Evolutionary conservation across 1,284 basidiomycete genomes (phyloP), one percentile per base, ranked within the genome.

Genomic region (Athelia sp.): DNA sequence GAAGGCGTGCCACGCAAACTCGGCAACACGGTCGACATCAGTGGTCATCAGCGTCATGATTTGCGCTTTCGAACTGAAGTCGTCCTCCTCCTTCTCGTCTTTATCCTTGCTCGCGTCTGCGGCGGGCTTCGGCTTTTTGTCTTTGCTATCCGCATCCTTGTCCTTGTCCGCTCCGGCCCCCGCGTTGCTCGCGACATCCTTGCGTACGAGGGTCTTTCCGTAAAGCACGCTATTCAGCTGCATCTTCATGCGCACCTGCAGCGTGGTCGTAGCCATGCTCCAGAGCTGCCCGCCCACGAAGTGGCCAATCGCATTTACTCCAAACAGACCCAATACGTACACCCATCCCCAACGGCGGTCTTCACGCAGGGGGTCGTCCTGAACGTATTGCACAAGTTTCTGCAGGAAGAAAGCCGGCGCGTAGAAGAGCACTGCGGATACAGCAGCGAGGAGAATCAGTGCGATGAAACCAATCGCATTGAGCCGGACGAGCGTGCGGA

Each of bases 181-280:
- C 26, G 79, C 64, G 14, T 81, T 79, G 1, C 84, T 85, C 0
- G 89, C 90, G 23, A 93, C 72, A 57, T 94, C 90, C 67, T 96
- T 94, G 44, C 91, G 81, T 18, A 91, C 80, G 3, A 97, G 79
- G 0, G 93, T 96, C 71, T 97, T 97, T 44, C 84, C 82, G 62
- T 91, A 97, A 4, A 97, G 70, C 49, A 89, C 79, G 11, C 89
- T 83, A 68, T 96, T 96, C 48, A 97, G 74, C 62, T 96, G 91
- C 17, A 88, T 78, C 34, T 79, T 80, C 43, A 96, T 69, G 24
- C 87, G 80, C 60, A 83, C 79, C 66, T 87, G 84, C 14, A 90
- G 65, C 10, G 74, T 81, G 0, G 87, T 87, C 1, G 83, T 90
- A 3, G 87, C 76, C 40, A 91, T 54, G 8, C 82, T 84, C 82